phyloP scores from a whole-genome alignment of 306 rosid species.

The Macrotyloma uniflorum region DNA sequence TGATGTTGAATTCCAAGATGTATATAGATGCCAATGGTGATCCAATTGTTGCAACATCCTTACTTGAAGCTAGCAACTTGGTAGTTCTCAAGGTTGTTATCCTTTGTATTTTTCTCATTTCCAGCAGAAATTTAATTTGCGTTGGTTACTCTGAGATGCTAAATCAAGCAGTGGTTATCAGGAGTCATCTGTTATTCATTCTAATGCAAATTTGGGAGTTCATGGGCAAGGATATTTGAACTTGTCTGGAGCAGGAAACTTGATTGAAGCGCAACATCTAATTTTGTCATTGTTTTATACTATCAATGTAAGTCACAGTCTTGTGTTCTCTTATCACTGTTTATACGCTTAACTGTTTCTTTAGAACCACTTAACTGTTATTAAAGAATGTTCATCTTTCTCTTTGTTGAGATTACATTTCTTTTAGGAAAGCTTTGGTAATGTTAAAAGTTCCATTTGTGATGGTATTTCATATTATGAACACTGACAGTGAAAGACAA shows the following conservation, averaged over 20 bases:
- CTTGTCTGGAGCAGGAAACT: constrained; percentile 91
- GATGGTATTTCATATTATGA: neutral
- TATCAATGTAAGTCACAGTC: constrained; percentile 64
- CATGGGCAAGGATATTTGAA: constrained; percentile 96
- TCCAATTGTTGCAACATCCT: constrained; percentile 76
- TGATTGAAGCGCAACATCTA: constrained; percentile 91
- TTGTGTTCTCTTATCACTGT: neutral
- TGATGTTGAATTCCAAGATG: constrained; percentile 91
- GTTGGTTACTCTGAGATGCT: constrained; percentile 39
- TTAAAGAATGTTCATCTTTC: constrained; percentile 29
- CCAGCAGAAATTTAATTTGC: constrained; percentile 27
- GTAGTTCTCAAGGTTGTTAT: constrained; percentile 85
- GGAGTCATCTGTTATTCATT: constrained; percentile 91
- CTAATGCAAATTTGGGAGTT: constrained; percentile 93
- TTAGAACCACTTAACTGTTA: neutral
- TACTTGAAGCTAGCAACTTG: constrained; percentile 94
- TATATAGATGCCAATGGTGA: constrained; percentile 77
- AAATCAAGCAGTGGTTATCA: constrained; percentile 44
- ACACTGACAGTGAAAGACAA: constrained; percentile 18
- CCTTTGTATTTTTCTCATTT: constrained; percentile 31
- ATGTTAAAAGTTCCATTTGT: constrained; percentile 9
- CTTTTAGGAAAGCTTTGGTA: constrained; percentile 29
- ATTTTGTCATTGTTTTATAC: constrained; percentile 79
- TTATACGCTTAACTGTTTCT: constrained; percentile 26
- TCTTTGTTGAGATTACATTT: constrained; percentile 28